Evolutionary conservation across 1,284 basidiomycete species (phyloP).

Genomic region (Xerocomus nothofagi): DNA sequence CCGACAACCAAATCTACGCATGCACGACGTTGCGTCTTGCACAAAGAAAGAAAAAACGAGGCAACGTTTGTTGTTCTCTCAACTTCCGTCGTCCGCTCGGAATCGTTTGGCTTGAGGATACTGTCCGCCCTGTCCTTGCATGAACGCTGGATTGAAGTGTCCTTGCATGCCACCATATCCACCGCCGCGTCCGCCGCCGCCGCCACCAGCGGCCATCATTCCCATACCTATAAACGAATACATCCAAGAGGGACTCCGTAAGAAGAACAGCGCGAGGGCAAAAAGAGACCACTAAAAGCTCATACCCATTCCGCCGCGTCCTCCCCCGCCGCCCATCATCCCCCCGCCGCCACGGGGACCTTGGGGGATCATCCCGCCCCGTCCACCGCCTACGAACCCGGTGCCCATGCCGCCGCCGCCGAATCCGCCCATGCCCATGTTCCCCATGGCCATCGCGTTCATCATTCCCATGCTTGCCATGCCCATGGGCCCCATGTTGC

Average conservation of each 20-base stretch:
- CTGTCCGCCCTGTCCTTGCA: slow-evolving; percentile 48
- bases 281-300: slow-evolving; percentile 51
- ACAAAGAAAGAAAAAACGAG: no score
- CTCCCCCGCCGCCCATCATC: slow-evolving; percentile 48
- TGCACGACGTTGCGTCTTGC: no score
- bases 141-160: slow-evolving; percentile 74
- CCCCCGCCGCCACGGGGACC: slow-evolving; percentile 48
- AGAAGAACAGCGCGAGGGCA: slow-evolving; percentile 41
- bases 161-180: slow-evolving; percentile 53
- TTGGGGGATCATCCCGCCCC: slow-evolving; percentile 63
- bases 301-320: slow-evolving; percentile 65
- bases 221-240: slow-evolving; percentile 47
- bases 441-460: slow-evolving; percentile 43
- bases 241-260: slow-evolving; percentile 38
- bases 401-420: slow-evolving; percentile 40
- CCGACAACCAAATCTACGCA: no score
- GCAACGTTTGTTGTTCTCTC: slow-evolving; percentile 5
- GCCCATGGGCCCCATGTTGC: slow-evolving; percentile 43
- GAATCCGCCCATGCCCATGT: slow-evolving; percentile 50
- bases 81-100: slow-evolving; percentile 47
- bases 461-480: slow-evolving; percentile 37
- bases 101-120: slow-evolving; percentile 51
- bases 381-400: slow-evolving; percentile 41
- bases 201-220: slow-evolving; percentile 45
- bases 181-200: slow-evolving; percentile 35